Evolutionary conservation across 75 land plant species (phyloP), one percentile per base, ranked within the genome.

Genomic region (Cunninghamia lanceolata): DNA sequence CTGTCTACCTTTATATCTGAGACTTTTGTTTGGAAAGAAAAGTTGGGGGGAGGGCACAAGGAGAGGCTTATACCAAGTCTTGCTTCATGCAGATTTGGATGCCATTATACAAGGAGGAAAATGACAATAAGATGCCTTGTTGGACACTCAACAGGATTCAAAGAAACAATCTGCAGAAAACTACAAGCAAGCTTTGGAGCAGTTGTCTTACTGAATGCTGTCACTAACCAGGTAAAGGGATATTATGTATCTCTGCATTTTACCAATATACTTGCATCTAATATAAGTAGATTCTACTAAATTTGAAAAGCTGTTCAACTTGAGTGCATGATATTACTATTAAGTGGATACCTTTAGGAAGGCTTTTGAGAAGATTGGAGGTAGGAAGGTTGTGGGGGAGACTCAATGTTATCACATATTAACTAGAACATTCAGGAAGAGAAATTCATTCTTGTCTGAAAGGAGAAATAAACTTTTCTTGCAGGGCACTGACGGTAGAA

Each of bases 171-270:
- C 39, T 53, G 39, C 63, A 50, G 21, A 53, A 83, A 54, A 52
- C 11, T 83, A 35, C 56, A 50, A 16, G 56, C 66, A 54, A 83
- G 38, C 84, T 34, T 83, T 16, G 84, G 66, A 53, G 84, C 84
- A 52, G 56, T 83, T 30, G 32, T 83, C 38, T 19, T 83, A 50
- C 63, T 83, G 63, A 52, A 53, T 53, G 84, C 63, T 54, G 28
- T 28, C 32, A 9, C 84, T 83, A 83, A 83, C 28, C 84, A 83
- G 84, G 84, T 83, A n/a, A 79, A 19, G n/a, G 7, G 47, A 16
- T 83, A 28, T 46, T 83, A 50, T 83, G n/a, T 47, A 46, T 50
- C 25, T 83, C 63, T 45, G 40, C 32, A 11, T 45, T 28, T 79
- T 79, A 4, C 50, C 82, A 43, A 83, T 45, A 32, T 47, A 83